Evolutionary conservation across 2,329 filamentous ascomycete genomes (phyloP).

Genomic region (Pyrenophora teres): DNA sequence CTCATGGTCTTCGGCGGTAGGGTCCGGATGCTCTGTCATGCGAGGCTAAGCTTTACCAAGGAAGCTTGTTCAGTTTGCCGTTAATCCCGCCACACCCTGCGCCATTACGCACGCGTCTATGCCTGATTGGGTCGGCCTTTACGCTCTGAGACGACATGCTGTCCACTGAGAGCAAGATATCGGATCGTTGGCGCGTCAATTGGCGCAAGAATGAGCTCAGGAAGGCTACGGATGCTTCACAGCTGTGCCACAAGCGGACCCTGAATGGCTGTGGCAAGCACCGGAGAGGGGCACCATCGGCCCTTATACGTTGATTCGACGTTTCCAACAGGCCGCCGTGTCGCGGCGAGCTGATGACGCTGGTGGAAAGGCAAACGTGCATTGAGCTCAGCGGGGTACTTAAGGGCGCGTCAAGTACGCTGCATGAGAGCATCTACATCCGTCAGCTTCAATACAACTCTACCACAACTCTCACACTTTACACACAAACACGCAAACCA

Average conservation of each 20-base stretch:
- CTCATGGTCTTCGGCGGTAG: not conserved
- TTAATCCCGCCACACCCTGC: conserved; percentile 8
- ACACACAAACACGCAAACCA: not conserved
- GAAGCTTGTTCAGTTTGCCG: conserved; percentile 25
- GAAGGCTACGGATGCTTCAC: conserved; percentile 8
- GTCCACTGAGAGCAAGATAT: conserved; percentile 21
- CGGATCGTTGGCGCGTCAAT: conserved; percentile 20
- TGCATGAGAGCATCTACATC: not conserved
- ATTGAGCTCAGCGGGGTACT: conserved; percentile 14
- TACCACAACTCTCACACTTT: not conserved
- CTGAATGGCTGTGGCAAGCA: conserved; percentile 25
- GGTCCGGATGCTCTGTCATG: not conserved
- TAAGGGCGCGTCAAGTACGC: conserved; percentile 12
- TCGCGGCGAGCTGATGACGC: conserved; percentile 12
- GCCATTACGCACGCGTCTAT: conserved; percentile 36
- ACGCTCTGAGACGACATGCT: conserved; percentile 10
- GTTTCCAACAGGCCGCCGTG: conserved; percentile 1
- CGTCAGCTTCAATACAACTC: not conserved
- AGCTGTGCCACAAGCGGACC: conserved; percentile 30
- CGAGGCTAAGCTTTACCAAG: conserved; percentile 39
- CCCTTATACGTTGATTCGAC: conserved; percentile 11
- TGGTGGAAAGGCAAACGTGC: conserved; percentile 10
- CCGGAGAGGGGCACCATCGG: conserved; percentile 30
- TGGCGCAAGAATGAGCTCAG: conserved; percentile 14
- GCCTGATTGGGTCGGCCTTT: conserved; percentile 16